These are phyloP conservation scores for Crithidia sp. DNA, from an alignment of 208 protist genomes.

Conservation along the genomic window DNA sequence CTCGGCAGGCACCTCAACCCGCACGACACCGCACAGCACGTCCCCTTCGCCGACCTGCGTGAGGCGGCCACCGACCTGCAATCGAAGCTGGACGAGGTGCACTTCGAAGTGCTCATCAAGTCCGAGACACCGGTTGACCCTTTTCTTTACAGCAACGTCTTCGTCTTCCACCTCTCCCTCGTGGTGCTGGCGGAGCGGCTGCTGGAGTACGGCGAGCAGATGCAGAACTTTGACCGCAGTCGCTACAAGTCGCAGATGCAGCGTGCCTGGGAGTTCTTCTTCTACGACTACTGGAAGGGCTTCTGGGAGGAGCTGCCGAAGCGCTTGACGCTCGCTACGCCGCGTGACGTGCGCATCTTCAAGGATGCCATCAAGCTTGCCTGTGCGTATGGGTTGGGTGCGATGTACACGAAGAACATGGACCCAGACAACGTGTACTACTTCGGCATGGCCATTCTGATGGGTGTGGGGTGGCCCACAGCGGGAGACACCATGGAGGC, in stretches of 20 bases:
- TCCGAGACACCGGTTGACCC: conserved; percentile 33
- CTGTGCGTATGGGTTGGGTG: conserved; percentile 49
- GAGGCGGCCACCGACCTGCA: conserved; percentile 42
- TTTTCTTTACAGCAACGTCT: conserved; percentile 41
- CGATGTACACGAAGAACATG: conserved; percentile 47
- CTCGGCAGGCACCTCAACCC: conserved; percentile 55
- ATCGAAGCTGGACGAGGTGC: conserved; percentile 44
- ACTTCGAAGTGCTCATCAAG: conserved; percentile 47
- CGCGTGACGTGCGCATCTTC: conserved; percentile 64
- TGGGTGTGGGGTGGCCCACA: conserved; percentile 59
- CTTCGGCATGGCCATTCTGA: conserved; percentile 74
- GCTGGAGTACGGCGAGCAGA: conserved; percentile 36
- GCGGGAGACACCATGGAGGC: conserved; percentile 59
- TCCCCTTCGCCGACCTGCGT: conserved; percentile 52
- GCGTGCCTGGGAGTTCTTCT: conserved; percentile 56
- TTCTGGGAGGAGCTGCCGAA: conserved; percentile 69
- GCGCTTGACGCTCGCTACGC: conserved; percentile 59
- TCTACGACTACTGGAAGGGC: conserved; percentile 61
- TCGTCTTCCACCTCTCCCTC: conserved; percentile 38
- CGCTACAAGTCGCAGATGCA: conserved; percentile 49
- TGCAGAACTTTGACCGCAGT: conserved; percentile 55
- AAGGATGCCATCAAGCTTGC: conserved; percentile 69
- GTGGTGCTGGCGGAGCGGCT: conserved; percentile 50
- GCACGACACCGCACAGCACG: conserved; percentile 29
- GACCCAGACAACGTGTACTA: conserved; percentile 57